Evolutionary conservation across 1,284 basidiomycete species (phyloP).

Genomic region (Taiwanofungus camphoratus): DNA sequence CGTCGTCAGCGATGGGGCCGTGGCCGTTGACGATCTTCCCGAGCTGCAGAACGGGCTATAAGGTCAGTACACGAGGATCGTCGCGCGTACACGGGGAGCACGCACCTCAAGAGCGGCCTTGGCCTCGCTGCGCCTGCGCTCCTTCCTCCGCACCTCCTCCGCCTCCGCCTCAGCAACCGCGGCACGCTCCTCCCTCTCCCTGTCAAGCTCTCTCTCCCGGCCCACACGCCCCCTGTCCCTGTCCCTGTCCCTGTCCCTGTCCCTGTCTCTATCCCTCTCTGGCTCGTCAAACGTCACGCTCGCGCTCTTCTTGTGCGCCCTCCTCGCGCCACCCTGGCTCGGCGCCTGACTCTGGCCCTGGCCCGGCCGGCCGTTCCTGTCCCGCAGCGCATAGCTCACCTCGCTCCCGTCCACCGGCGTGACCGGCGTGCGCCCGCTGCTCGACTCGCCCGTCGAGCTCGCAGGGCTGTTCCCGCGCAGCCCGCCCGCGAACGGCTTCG

Average conservation of each 20-base stretch:
- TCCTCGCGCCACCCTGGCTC: conserved; percentile 8
- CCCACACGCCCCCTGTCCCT: no score
- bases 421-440: conserved; percentile 60
- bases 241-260: conserved; percentile 19
- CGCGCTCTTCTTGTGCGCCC: conserved; percentile 38
- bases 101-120: conserved; percentile 75
- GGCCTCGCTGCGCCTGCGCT: conserved; percentile 68
- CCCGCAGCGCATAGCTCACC: conserved; percentile 32
- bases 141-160: conserved; percentile 50
- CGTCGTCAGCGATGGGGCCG: conserved; percentile 56
- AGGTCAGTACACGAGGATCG: background rate
- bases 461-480: conserved; percentile 57
- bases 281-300: conserved; percentile 54
- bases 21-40: conserved; percentile 76
- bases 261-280: conserved; percentile 18
- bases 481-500: conserved; percentile 46
- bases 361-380: conserved; percentile 10
- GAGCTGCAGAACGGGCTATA: conserved; percentile 39
- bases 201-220: conserved; percentile 27
- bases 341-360: conserved; percentile 1
- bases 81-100: conserved; percentile 12
- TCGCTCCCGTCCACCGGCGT: conserved; percentile 75
- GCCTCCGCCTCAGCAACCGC: conserved; percentile 18
- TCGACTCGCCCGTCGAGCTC: conserved; percentile 76
- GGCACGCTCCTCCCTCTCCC: conserved; percentile 36